Base-by-base conservation (phyloP, 2,329 filamentous ascomycete species). In the Arthrocladium fulminans region DNA sequence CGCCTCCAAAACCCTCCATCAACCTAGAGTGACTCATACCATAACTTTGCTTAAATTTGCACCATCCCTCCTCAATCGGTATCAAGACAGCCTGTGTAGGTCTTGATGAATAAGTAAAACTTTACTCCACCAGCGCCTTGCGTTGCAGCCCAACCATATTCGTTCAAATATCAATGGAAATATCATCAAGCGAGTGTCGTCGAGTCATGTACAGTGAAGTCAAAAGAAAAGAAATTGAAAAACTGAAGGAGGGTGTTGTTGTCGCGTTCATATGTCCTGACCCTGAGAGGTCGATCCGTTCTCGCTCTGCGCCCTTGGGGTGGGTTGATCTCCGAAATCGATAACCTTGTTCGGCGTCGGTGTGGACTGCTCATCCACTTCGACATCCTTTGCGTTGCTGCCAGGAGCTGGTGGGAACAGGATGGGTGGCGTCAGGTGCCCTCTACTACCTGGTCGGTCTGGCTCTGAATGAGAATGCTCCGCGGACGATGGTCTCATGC, bases 201-300 rank as follows among this genome's bases (percentile, higher is more conserved):
- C 15, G 13, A 20, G 13, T 47, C 29, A 38, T 47, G 35, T 47
- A 47, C 44, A 47, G 27, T 23, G 24, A 32, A 39, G 29, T 8
- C 24, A 24, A 10, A 42, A 42, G 20, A 27, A 24, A 42, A 15
- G 20, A 27, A 24, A 15, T n/a, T n/a, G 24, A 19, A 10, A 25
- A 37, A n/a, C 9, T 25, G 19, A 37, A 8, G 8, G 8, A 13
- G 44, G 81, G 80, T 61, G 95, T 89, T 67, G 94, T 77, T 19
- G 84, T 83, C 22, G 88, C 89, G 85, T 3, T 87, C 88, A 15
- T 80, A 84, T 10, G 73, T 78, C 48, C 77, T 73, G 56, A 83
- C 81, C 63, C 81, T 82, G 55, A 72, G 22, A 39, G 7, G 34
- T 29, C 19, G 12, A 38, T 70, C 61, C 84, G 80, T 63, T 88